Evolutionary conservation across 1,139 yeast species (phyloP), one percentile per base, ranked within the genome.

Genomic region (Yamadazyma triangularis): DNA sequence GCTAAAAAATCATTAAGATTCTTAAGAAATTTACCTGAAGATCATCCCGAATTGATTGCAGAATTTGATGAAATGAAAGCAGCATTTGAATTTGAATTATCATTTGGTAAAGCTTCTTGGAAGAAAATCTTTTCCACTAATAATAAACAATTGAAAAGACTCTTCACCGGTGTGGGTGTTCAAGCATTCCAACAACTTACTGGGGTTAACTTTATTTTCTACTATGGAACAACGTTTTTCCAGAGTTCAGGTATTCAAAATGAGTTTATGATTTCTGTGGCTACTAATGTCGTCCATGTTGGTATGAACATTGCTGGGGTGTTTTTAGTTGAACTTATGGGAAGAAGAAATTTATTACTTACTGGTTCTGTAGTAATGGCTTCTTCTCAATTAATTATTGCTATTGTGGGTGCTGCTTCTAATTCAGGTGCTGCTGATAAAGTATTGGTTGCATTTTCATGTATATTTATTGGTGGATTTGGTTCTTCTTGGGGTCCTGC

Each of bases 401-500:
- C 91, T 8, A 65, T 82, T 28, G 71, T 83, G 32, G 93, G 93
- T 52, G 33, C 45, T 6, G n/a, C n/a, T n/a, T n/a, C n/a, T n/a
- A 38, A 44, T 34, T 50, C 64, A 15, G 38, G 44, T n/a, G 48
- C 71, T 28, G 64, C 79, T 8, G 75, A 77, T 42, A 73, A 79
- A 57, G 70, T 71, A 30, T 68, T 79, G 58, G 55, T 80, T 42
- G 82, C 80, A 4, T 79, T 85, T 46, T 74, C 87, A 16, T 82
- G 91, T 56, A 53, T 82, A 39, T 86, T 77, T 61, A 82, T 86
- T 42, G 80, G 80, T 71, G 77, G 74, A 63, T 86, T 85, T 53
- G 91, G 95, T 20, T 72, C 83, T 24, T 77, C 93, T 9, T 85
- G 95, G 93, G 94, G 89, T 41, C 89, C 93, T 47, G 74, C 79